Evolutionary conservation across 768 basidiomycete genomes (phyloP), one percentile per base, ranked within the genome.

Genomic region (Lactarius indigo): DNA sequence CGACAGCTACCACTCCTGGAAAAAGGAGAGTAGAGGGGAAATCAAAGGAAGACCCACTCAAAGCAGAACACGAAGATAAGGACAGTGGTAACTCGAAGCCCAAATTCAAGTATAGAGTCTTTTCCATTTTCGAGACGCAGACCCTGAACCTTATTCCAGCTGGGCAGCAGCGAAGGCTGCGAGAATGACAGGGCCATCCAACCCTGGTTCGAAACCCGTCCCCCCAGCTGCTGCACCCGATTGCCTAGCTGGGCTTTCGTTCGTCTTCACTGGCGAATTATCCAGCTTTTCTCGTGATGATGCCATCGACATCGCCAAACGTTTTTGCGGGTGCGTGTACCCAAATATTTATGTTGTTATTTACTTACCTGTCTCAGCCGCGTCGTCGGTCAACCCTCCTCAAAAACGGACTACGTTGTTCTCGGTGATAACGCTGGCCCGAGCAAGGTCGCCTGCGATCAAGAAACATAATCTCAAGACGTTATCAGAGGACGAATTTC

Each of bases 251-350:
- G 96, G 96, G 0, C 81, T 98, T 28, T 83, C 93, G 0, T 90
- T 99, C 73, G 96, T 99, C 26, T 99, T 99, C 70, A 98, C 97
- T 0, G 97, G 96, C 18, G 96, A 99, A 72, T 78, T 98, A 56
- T 85, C 83, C 57, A 90, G 89, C 65, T 87, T 98, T 70, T 87
- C 92, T 1, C 83, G 97, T 42, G 93, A 98, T 2, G 95, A 97
- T 71, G 89, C 92, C 0, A 74, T 81, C 31, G 94, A 96, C 71
- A 76, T 96, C 7, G 96, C 90, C 0, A 98, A 99, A 76, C 92
- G 95, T 5, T 94, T 87, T 73, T 94, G 94, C 72, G 96, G 88
- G 96, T 94, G 58, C 68, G 92, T 62, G 20, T 8, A n/a, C 28
- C 2, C 57, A 18, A n/a, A 31, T 31, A 61, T 44, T 63, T 33